A percentile compares a stretch with the other conserved stretches of the same genome.
Conservation (phyloP, 2,329 filamentous ascomycete species). For the Aspergillus puulaauensis region DNA sequence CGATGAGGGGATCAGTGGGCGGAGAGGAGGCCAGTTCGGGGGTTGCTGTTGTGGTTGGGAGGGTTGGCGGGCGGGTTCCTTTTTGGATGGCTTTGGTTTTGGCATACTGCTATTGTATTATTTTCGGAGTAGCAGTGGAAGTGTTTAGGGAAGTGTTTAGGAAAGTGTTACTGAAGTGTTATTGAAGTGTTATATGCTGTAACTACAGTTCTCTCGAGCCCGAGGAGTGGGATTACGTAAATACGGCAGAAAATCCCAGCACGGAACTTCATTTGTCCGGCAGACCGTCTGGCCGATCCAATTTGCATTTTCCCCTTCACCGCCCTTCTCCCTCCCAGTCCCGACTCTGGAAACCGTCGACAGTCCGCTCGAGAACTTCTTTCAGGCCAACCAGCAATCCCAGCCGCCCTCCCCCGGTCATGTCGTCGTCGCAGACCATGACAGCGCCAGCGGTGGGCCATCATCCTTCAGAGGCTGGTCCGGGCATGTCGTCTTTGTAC, state of each 20-base stretch:
- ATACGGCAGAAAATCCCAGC: constrained; percentile 14
- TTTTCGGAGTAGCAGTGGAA: too few relatives aligned
- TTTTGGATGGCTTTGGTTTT: constrained; percentile 22
- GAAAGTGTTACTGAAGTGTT: too few relatives aligned
- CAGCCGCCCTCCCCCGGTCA: constrained; percentile 35
- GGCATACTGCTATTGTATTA: constrained; percentile 11
- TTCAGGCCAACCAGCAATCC: constrained; percentile 17
- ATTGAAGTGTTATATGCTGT: too few relatives aligned
- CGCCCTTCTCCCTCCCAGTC: constrained; percentile 18
- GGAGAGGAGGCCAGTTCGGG: constrained; percentile 70
- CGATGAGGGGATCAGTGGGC: constrained; percentile 64
- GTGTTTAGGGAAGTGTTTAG: too few relatives aligned
- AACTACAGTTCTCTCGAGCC: not conserved
- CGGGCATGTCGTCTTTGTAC: constrained; percentile 41
- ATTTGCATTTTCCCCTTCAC: constrained; percentile 11
- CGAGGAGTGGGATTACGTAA: not conserved
- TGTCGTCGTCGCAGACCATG: constrained; percentile 49
- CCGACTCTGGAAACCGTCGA: not conserved
- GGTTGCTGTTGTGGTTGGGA: constrained; percentile 20
- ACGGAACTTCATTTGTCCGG: constrained; percentile 5
- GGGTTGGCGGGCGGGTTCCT: constrained; percentile 15
- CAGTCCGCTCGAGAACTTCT: constrained; percentile 16
- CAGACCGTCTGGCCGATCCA: not conserved
- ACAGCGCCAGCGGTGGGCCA: constrained; percentile 48
- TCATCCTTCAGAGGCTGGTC: constrained; percentile 44